phyloP scores from a whole-genome alignment of 805 yeast genomes.

The Kuraishia hungarica region DNA sequence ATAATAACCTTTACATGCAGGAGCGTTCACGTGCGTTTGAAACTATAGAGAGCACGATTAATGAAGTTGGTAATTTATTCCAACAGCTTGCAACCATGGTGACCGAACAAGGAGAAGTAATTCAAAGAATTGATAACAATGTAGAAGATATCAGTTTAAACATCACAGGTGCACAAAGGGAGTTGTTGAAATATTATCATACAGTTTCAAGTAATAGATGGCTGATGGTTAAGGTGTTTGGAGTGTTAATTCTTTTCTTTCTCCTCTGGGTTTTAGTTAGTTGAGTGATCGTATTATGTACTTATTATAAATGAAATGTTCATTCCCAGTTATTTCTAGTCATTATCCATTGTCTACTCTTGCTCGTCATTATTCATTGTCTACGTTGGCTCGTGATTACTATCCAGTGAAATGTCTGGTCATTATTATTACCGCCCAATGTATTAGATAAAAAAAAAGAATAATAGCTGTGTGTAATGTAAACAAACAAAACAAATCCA shows the following conservation, averaged over 20 bases:
- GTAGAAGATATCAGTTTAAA: slow-evolving; percentile 90
- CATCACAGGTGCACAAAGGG: slow-evolving; percentile 91
- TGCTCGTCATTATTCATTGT: too few species aligned
- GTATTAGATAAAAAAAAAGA: too few species aligned
- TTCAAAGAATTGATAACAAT: slow-evolving; percentile 90
- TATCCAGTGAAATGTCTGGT: too few species aligned
- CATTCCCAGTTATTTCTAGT: too few species aligned
- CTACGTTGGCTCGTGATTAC: too few species aligned
- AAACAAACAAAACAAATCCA: neutral
- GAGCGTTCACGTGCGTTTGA: slow-evolving; percentile 80
- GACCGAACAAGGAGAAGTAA: slow-evolving; percentile 92
- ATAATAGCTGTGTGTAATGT: neutral
- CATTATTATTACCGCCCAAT: too few species aligned
- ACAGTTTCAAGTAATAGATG: slow-evolving; percentile 85
- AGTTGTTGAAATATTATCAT: slow-evolving; percentile 81
- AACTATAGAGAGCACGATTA: slow-evolving; percentile 93
- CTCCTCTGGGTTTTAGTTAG: slow-evolving; percentile 74
- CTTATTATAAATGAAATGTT: too few species aligned
- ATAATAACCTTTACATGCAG: slow-evolving; percentile 33
- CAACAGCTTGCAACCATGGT: slow-evolving; percentile 97
- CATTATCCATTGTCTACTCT: too few species aligned
- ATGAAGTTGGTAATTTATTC: slow-evolving; percentile 91
- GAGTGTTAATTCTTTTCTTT: slow-evolving; percentile 71
- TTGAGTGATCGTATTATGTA: slow-evolving; percentile 14
- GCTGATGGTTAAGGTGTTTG: slow-evolving; percentile 85